Percentiles rank a stretch among this genome's conserved stretches.
These are phyloP conservation scores for Emergomyces pasteurianus DNA, from an alignment of 2,329 filamentous ascomycete species.

Conservation along the genomic window DNA sequence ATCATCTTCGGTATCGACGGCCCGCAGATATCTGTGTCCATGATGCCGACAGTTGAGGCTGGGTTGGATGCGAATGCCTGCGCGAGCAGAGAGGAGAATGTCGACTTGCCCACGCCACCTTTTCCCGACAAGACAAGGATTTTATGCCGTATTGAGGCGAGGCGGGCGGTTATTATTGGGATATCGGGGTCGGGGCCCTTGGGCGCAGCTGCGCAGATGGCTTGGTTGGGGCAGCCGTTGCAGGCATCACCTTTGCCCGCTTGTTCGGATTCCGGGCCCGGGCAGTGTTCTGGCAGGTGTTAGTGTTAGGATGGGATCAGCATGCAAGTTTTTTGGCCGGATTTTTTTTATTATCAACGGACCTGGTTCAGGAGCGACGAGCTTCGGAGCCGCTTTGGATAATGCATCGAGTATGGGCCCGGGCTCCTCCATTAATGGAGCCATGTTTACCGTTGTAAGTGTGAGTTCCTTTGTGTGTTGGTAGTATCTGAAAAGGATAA, in stretches of 20 bases:
- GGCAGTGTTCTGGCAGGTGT: conserved; percentile 63
- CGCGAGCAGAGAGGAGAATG: conserved; percentile 76
- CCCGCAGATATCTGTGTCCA: conserved; percentile 97
- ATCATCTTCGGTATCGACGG: conserved; percentile 98
- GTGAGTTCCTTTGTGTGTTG: background rate
- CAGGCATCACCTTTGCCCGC: conserved; percentile 65
- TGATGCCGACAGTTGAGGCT: conserved; percentile 72
- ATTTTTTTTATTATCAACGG: conserved; percentile 10
- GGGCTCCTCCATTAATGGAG: conserved; percentile 66
- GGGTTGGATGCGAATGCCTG: conserved; percentile 80
- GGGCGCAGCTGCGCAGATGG: conserved; percentile 84
- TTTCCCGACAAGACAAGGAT: conserved; percentile 88
- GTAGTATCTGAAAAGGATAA: background rate
- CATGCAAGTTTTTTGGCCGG: background rate
- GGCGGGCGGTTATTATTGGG: conserved; percentile 69
- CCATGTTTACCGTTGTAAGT: conserved; percentile 44
- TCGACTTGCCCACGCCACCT: conserved; percentile 93
- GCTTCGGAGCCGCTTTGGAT: conserved; percentile 64
- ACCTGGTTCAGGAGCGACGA: conserved; percentile 84
- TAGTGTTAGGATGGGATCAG: conserved; percentile 3
- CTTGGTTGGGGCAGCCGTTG: conserved; percentile 88
- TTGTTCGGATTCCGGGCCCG: conserved; percentile 52
- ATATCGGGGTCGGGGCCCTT: conserved; percentile 96
- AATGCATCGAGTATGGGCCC: conserved; percentile 61
- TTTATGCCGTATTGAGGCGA: conserved; percentile 76